phyloP scores from a whole-genome alignment of 768 basidiomycete genomes.

The Tricholoma terreum region DNA sequence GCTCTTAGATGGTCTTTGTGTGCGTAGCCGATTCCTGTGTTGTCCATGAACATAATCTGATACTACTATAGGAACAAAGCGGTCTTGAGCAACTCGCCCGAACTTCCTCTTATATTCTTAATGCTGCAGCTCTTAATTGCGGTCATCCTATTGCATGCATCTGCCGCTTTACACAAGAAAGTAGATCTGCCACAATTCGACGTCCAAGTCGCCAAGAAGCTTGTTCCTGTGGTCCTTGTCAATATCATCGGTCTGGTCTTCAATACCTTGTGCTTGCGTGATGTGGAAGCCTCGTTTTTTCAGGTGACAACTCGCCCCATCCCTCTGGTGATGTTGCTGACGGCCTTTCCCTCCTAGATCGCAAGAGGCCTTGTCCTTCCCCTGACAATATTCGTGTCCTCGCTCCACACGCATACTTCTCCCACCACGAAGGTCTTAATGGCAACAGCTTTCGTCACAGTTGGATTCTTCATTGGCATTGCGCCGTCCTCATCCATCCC shows the following conservation, averaged over 20 bases:
- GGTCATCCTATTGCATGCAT: slow-evolving; percentile 57
- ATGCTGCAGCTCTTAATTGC: slow-evolving; percentile 67
- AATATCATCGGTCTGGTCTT: slow-evolving; percentile 76
- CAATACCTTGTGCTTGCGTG: slow-evolving; percentile 74
- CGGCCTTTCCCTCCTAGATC: slow-evolving; percentile 45
- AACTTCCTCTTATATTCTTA: slow-evolving; percentile 66
- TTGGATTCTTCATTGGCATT: slow-evolving; percentile 77
- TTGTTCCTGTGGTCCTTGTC: slow-evolving; percentile 60
- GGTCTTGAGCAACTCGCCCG: slow-evolving; percentile 63
- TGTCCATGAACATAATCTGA: slow-evolving; percentile 1
- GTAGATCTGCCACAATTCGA: slow-evolving; percentile 60
- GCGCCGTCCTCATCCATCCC: slow-evolving; percentile 51
- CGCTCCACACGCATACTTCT: slow-evolving; percentile 48
- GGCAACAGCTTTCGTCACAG: slow-evolving; percentile 62
- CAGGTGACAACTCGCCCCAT: slow-evolving; percentile 43
- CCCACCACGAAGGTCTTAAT: slow-evolving; percentile 54
- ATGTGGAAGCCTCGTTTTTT: slow-evolving; percentile 80
- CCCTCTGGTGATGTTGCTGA: background rate
- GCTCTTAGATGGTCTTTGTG: slow-evolving; percentile 51
- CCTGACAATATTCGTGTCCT: slow-evolving; percentile 74
- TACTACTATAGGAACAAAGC: slow-evolving; percentile 63
- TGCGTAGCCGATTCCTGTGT: slow-evolving; percentile 18
- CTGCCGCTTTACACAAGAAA: slow-evolving; percentile 43
- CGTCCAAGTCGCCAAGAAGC: slow-evolving; percentile 49
- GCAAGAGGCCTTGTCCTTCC: slow-evolving; percentile 83